Evolutionary conservation across 2,329 filamentous ascomycete species (phyloP).

Genomic region (Penicillium sp.): DNA sequence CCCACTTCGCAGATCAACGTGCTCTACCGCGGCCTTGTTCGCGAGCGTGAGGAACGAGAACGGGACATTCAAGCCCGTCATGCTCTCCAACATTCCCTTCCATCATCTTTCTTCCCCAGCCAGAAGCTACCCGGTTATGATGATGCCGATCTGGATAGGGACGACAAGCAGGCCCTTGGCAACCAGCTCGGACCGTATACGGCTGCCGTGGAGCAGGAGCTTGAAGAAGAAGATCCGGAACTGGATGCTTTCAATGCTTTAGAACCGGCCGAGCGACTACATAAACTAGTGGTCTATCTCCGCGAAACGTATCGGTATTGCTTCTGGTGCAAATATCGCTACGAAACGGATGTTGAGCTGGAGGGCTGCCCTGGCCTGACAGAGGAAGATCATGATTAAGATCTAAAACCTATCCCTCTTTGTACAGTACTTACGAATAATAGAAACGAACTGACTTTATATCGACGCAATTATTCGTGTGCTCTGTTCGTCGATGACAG

Average conservation of each 20-base stretch:
- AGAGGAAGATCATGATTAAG: slow-evolving; percentile 73
- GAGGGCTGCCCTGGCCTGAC: slow-evolving; percentile 82
- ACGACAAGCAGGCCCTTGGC: slow-evolving; percentile 66
- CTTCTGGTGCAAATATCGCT: slow-evolving; percentile 91
- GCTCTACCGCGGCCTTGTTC: slow-evolving; percentile 71
- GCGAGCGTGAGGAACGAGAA: slow-evolving; percentile 60
- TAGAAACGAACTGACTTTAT: not conserved
- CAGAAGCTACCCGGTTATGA: slow-evolving; percentile 58
- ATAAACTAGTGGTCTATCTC: slow-evolving; percentile 62
- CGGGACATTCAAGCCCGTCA: slow-evolving; percentile 30
- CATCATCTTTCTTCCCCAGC: slow-evolving; percentile 34
- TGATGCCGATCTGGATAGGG: slow-evolving; percentile 64
- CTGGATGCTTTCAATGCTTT: slow-evolving; percentile 72
- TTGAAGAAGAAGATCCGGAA: slow-evolving; percentile 70
- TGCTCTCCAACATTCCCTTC: slow-evolving; percentile 30
- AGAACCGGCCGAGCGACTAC: slow-evolving; percentile 60
- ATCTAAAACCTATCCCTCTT: slow-evolving; percentile 21
- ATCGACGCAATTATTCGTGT: not conserved
- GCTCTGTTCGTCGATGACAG: not conserved
- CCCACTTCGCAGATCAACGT: slow-evolving; percentile 66
- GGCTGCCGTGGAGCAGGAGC: slow-evolving; percentile 47
- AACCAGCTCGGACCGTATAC: slow-evolving; percentile 42
- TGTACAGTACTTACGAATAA: slow-evolving; percentile 1
- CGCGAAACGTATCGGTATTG: slow-evolving; percentile 73
- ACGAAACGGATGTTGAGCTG: slow-evolving; percentile 61